Percentiles rank a stretch among this genome's conserved stretches.
These are phyloP conservation scores for Calonectria henricotiae DNA, from an alignment of 2,329 filamentous ascomycete genomes.

Conservation along the genomic window DNA sequence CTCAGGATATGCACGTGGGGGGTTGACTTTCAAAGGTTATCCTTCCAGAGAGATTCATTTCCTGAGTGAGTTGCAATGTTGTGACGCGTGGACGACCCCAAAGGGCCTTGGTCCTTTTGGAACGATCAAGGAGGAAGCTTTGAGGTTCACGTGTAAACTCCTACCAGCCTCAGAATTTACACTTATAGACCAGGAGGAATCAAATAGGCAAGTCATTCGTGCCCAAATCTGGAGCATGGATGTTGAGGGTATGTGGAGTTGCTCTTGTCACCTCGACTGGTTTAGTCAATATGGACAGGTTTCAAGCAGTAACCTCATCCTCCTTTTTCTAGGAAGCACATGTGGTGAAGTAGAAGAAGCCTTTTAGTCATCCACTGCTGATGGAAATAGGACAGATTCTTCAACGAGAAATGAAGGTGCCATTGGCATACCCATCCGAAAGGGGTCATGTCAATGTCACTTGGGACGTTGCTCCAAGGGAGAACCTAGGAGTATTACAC, in stretches of 20 bases:
- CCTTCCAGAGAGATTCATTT: conserved; percentile 1
- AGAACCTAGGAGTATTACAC: no score
- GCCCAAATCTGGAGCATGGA: neutral
- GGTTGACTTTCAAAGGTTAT: neutral
- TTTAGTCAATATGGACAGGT: neutral
- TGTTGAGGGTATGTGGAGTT: neutral
- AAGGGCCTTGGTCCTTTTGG: neutral
- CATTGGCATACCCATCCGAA: no score
- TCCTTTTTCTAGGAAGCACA: neutral
- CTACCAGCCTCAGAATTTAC: neutral
- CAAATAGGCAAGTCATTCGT: neutral
- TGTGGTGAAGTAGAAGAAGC: neutral
- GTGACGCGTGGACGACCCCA: neutral
- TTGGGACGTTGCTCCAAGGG: no score
- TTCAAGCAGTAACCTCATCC: neutral
- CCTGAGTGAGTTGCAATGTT: neutral
- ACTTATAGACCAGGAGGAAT: neutral
- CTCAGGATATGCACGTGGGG: conserved; percentile 2
- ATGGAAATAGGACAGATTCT: no score
- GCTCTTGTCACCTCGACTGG: neutral
- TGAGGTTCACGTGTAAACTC: neutral
- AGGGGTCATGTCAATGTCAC: no score
- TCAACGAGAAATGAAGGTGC: no score
- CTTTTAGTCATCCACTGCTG: no score
- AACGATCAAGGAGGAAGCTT: neutral